Evolutionary conservation across 768 basidiomycete genomes (phyloP), one percentile per base, ranked within the genome.

Genomic region (Naganishia vaughanmartiniae): DNA sequence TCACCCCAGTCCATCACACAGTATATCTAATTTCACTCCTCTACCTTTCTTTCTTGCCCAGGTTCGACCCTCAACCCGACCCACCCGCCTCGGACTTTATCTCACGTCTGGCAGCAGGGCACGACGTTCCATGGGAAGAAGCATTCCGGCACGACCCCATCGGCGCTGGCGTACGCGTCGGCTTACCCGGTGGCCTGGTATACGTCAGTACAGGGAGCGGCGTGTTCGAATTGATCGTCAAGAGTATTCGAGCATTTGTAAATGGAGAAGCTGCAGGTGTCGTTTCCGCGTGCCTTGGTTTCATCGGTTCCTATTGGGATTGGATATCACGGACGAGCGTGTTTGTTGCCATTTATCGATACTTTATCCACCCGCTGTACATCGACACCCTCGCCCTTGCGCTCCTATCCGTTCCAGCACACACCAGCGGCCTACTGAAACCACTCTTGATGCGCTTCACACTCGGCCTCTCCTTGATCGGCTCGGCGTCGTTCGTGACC

Each of bases 391-490:
- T 63, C 60, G 10, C 28, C 12, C 14, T 21, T 11, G 24, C 28
- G 1, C 15, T 63, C 4, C 42, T 42, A n/a, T 24, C 39, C 39
- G 26, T 63, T n/a, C 60, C 51, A 15, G 54, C 34, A 33, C 39
- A 36, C 7, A 33, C 42, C 1, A 12, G 46, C 14, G 31, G 21
- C n/a, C 46, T 45, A 4, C 24, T 70, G 28, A 33, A 17, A 55
- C 70, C 71, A 4, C 46, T 72, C 28, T 2, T 72, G 46, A 54
- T 55, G 0, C 71, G 71, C 4, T 56, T 72, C 51, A 69, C 71
- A 12, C 67, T 72, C 24, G 71, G 71, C 19, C 56, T 72, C 39
- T 72, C 71, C 51, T 53, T 72, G 26, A 66, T 72, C 46, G 71
- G 71, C 26, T 54, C 67, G 14, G 54, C 65, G 24, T 72, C 71